These are phyloP conservation scores for Xylaria sp. DNA, from an alignment of 2,329 filamentous ascomycete species.

Conservation along the genomic window DNA sequence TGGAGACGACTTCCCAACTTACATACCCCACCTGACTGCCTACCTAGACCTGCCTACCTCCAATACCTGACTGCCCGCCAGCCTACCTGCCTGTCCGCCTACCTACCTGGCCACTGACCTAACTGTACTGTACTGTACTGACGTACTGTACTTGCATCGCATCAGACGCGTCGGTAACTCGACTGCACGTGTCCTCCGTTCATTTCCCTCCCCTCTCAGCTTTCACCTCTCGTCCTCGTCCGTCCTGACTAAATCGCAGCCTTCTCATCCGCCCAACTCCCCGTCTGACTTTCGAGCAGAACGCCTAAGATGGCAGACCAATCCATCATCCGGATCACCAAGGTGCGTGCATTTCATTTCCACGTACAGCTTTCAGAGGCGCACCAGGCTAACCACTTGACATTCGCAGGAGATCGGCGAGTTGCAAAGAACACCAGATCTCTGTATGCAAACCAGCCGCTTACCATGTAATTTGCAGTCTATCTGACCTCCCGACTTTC, in stretches of 20 bases:
- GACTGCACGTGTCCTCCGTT: not conserved
- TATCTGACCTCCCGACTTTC: constrained; percentile 22
- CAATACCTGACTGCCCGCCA: not conserved
- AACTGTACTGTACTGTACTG: constrained; percentile 3
- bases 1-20: not conserved
- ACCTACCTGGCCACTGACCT: no score
- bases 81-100: no score
- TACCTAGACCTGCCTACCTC: not conserved
- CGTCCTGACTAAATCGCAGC: not conserved
- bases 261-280: not conserved
- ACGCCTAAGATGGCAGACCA: constrained; percentile 70
- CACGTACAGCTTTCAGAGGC: constrained; percentile 20
- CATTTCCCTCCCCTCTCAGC: not conserved
- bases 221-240: not conserved
- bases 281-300: constrained; percentile 13
- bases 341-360: constrained; percentile 54
- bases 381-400: constrained; percentile 40
- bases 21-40: constrained; percentile 1
- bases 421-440: constrained; percentile 79
- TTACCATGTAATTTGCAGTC: not conserved
- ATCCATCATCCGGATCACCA: constrained; percentile 84
- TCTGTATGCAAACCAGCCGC: constrained; percentile 63
- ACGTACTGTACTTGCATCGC: no score
- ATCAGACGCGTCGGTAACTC: not conserved
- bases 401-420: constrained; percentile 74